A percentile compares a stretch with the other conserved stretches of the same genome.
phyloP scores from a whole-genome alignment of 768 basidiomycete genomes.

The Cystobasidiopsis lactophilus region DNA sequence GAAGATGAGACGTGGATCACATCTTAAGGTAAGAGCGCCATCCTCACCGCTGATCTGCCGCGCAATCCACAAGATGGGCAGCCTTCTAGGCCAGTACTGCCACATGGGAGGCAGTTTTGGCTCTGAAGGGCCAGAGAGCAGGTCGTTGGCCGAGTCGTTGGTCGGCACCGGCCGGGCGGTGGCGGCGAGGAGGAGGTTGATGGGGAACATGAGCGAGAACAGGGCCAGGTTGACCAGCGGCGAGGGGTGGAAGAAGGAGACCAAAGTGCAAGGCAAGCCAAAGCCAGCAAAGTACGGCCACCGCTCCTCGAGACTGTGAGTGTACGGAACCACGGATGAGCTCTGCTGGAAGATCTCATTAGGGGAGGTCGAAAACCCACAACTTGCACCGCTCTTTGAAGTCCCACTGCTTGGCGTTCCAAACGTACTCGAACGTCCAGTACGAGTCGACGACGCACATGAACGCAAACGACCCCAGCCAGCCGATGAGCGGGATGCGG shows the following conservation, averaged over 20 bases:
- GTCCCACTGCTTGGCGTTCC: neutral
- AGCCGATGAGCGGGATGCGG: constrained; percentile 42
- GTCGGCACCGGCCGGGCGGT: neutral
- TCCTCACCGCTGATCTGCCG: no score
- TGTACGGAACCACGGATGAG: neutral
- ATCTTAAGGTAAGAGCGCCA: no score
- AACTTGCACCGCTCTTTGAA: constrained; percentile 4
- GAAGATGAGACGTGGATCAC: no score
- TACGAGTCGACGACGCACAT: constrained; percentile 76
- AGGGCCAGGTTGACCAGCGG: constrained; percentile 41
- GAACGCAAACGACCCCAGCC: constrained; percentile 40
- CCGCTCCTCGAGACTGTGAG: constrained; percentile 49
- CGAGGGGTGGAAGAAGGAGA: neutral
- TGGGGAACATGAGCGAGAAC: constrained; percentile 56
- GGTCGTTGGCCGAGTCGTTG: neutral
- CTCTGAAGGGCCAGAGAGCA: neutral
- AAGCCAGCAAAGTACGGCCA: constrained; percentile 75
- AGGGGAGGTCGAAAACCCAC: neutral
- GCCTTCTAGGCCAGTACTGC: no score
- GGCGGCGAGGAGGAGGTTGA: neutral
- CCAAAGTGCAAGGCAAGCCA: constrained; percentile 22
- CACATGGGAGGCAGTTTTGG: no score
- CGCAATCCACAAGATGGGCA: no score
- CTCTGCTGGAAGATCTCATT: neutral
- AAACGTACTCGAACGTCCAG: constrained; percentile 21